Conservation (phyloP, 352 stramenopile species). For the Pythium sp. region DNA sequence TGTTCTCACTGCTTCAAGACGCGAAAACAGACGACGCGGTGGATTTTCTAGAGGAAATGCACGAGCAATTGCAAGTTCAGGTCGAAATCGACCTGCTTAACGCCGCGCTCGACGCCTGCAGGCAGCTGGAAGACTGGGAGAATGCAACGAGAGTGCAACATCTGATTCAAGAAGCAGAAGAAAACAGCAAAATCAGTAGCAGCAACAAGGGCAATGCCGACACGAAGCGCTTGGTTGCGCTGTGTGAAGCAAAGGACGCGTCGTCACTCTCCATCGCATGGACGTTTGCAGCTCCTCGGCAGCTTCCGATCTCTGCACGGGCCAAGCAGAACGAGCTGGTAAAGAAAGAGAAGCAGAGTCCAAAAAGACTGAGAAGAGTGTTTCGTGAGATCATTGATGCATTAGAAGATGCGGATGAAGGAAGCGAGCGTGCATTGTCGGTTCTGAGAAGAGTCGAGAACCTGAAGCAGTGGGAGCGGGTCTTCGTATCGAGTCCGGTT, state of each 20-base stretch:
- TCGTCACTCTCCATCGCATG: slow-evolving; percentile 10
- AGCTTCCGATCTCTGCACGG: slow-evolving; percentile 12
- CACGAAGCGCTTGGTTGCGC: slow-evolving; percentile 2
- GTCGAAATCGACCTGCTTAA: slow-evolving; percentile 25
- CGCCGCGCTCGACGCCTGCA: slow-evolving; percentile 49
- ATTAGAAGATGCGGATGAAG: not conserved
- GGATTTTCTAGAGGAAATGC: slow-evolving; percentile 24
- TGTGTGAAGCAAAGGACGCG: slow-evolving; percentile 9
- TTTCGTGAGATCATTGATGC: slow-evolving; percentile 1
- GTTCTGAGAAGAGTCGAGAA: slow-evolving; percentile 9
- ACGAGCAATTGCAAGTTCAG: not conserved
- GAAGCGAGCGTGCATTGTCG: not conserved
- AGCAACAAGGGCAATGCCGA: not conserved
- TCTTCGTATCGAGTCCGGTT: slow-evolving; percentile 7
- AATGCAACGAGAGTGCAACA: slow-evolving; percentile 19
- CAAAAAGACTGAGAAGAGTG: not conserved
- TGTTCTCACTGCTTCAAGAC: slow-evolving; percentile 44
- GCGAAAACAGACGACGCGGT: slow-evolving; percentile 23
- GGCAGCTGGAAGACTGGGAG: slow-evolving; percentile 38
- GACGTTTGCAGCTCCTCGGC: slow-evolving; percentile 5
- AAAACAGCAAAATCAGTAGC: slow-evolving; percentile 1
- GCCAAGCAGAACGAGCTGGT: slow-evolving; percentile 12
- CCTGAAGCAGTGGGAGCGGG: slow-evolving; percentile 19
- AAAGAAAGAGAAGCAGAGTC: slow-evolving; percentile 14
- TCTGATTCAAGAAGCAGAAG: not conserved